These are phyloP conservation scores for Chlamydomonas schloesseri DNA, from an alignment of 139 green algal genomes.

Conservation along the genomic window DNA sequence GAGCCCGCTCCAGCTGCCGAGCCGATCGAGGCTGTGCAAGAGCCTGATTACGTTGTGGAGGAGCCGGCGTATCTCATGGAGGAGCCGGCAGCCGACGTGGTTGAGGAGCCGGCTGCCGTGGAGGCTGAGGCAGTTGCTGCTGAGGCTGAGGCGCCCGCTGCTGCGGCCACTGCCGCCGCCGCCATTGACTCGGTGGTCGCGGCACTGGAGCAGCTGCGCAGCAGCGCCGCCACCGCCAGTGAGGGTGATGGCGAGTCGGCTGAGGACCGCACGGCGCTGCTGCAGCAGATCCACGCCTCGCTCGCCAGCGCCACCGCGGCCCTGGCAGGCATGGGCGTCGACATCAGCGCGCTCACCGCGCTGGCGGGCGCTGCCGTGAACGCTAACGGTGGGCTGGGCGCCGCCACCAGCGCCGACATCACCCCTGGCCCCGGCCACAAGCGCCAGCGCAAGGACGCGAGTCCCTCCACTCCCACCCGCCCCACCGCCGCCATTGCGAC, in stretches of 20 bases:
- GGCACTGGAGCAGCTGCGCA: constrained; percentile 30
- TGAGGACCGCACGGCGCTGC: neutral
- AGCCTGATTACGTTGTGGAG: neutral
- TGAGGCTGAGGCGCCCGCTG: neutral
- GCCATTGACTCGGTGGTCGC: constrained; percentile 20
- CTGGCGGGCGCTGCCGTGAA: neutral
- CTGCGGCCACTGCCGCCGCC: constrained; percentile 1
- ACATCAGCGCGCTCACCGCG: constrained; percentile 13
- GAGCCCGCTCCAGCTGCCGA: neutral
- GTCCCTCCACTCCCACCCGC: constrained; percentile 26
- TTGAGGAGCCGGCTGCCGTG: neutral
- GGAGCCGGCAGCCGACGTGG: neutral
- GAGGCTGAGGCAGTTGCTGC: neutral
- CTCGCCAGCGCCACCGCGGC: constrained; percentile 9
- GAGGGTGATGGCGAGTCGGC: neutral
- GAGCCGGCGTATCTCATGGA: neutral
- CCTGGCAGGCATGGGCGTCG: constrained; percentile 20
- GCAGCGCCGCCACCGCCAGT: neutral
- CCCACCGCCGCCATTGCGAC: neutral
- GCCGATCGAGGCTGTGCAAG: neutral
- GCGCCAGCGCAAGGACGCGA: constrained; percentile 16
- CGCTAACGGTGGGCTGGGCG: neutral
- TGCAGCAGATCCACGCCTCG: constrained; percentile 24
- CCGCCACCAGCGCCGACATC: too few relatives aligned
- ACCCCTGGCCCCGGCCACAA: neutral